Conservation (phyloP, 345 rosid genomes). For the Nasturtium officinale region DNA sequence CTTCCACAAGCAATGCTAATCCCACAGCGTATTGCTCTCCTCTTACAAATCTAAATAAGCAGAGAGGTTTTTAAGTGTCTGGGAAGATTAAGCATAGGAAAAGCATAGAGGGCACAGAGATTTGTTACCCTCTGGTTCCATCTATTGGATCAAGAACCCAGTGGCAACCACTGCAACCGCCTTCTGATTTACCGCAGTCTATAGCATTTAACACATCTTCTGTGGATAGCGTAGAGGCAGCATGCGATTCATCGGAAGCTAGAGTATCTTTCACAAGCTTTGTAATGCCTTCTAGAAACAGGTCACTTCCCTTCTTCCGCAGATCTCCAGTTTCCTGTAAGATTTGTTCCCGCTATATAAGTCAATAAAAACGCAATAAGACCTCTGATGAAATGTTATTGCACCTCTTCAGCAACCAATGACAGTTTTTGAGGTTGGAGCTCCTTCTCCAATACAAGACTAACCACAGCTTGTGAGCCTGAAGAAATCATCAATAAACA, state of each 20-base stretch:
- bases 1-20: conserved; percentile 84
- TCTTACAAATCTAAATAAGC: conserved; percentile 68
- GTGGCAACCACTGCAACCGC: conserved; percentile 78
- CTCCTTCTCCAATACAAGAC: conserved; percentile 70
- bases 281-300: conserved; percentile 61
- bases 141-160: conserved; percentile 99
- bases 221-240: conserved; percentile 47
- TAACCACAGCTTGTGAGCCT: conserved; percentile 94
- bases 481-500: conserved; percentile 28
- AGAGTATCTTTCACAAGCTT: conserved; percentile 76
- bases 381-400: conserved; percentile 3
- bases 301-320: conserved; percentile 56
- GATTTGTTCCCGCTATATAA: neutral
- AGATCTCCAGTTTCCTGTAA: conserved; percentile 83
- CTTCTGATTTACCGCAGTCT: conserved; percentile 83
- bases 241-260: conserved; percentile 58
- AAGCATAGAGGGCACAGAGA: conserved; percentile 11
- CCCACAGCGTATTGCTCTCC: conserved; percentile 97
- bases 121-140: conserved; percentile 88
- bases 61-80: neutral
- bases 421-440: conserved; percentile 67
- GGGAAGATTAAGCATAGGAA: neutral
- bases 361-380: neutral
- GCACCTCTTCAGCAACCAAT: conserved; percentile 91
- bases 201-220: conserved; percentile 76